Evolutionary conservation across 139 green algal species (phyloP).

Genomic region (Chloropicon primus): DNA sequence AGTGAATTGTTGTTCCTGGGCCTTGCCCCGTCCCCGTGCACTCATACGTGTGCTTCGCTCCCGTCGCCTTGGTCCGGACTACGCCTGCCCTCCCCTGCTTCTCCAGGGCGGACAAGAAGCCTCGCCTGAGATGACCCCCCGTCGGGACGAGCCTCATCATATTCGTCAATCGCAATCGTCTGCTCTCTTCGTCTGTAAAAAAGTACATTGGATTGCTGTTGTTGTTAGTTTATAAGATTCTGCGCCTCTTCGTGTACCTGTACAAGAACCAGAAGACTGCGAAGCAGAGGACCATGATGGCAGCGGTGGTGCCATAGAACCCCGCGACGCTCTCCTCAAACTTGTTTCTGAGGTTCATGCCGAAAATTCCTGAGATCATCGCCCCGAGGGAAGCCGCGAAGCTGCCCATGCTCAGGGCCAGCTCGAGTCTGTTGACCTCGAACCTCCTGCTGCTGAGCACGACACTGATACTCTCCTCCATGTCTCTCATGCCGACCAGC

Average conservation of each 20-base stretch:
- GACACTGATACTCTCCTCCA: constrained; percentile 31
- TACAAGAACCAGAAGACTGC: not conserved
- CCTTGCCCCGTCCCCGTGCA: not conserved
- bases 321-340: constrained; percentile 63
- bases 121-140: too few species aligned
- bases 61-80: too few species aligned
- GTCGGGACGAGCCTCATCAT: too few species aligned
- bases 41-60: not conserved
- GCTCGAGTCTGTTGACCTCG: constrained; percentile 75
- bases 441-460: constrained; percentile 18
- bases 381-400: constrained; percentile 79
- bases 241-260: not conserved
- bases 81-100: too few species aligned
- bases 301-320: constrained; percentile 11
- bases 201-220: too few species aligned
- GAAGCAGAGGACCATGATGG: not conserved
- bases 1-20: not conserved
- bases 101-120: too few species aligned
- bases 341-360: constrained; percentile 58
- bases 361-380: constrained; percentile 80
- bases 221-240: not conserved
- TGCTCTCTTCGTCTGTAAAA: too few species aligned
- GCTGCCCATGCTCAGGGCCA: constrained; percentile 66
- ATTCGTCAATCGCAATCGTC: too few species aligned
- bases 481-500: constrained; percentile 42